Conservation (phyloP, 2,329 filamentous ascomycete genomes). For the Colletotrichum liaoningense region DNA sequence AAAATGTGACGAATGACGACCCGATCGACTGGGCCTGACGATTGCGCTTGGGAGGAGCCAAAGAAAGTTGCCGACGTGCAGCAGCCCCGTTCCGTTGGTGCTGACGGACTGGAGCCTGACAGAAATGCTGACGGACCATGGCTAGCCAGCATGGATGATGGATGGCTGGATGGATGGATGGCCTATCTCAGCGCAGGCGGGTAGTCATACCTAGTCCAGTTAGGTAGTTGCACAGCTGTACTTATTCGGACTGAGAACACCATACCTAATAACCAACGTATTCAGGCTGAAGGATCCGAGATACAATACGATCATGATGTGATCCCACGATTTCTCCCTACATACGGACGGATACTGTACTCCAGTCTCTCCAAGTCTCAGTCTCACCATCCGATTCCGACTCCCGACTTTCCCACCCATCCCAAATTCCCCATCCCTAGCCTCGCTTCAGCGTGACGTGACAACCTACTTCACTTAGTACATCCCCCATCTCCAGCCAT, state of each 20-base stretch:
- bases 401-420: neutral
- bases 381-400: slow-evolving; percentile 6
- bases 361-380: no score
- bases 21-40: slow-evolving; percentile 25
- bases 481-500: neutral
- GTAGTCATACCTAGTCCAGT: no score
- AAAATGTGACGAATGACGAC: slow-evolving; percentile 33
- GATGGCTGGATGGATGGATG: no score
- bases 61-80: slow-evolving; percentile 17
- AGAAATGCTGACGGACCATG: neutral
- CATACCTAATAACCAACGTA: no score
- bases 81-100: slow-evolving; percentile 3
- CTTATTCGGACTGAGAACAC: no score
- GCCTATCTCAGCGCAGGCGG: no score
- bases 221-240: no score
- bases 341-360: no score
- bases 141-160: no score
- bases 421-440: neutral
- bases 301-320: neutral
- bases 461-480: neutral
- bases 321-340: neutral
- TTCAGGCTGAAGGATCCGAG: neutral
- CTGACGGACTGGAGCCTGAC: slow-evolving; percentile 15
- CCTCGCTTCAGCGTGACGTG: neutral
- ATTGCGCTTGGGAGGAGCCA: slow-evolving; percentile 13